Evolutionary conservation across 1,284 basidiomycete species (phyloP).

Genomic region (Apiotrichum porosum): DNA sequence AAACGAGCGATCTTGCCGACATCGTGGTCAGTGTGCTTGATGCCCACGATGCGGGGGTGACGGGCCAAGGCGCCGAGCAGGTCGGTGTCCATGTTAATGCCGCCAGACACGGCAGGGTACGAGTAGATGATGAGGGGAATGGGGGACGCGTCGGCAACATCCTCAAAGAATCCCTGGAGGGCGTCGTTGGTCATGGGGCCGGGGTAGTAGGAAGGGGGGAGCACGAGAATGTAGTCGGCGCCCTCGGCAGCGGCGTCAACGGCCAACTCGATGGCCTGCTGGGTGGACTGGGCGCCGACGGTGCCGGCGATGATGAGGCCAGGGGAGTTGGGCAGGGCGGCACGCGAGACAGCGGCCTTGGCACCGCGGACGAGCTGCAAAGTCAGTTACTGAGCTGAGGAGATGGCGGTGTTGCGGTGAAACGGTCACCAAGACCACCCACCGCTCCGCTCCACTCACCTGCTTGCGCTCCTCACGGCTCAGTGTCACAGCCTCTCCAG

Average conservation of each 20-base stretch:
- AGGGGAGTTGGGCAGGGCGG: conserved; percentile 9
- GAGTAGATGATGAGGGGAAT: conserved; percentile 38
- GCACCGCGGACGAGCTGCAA: conserved; percentile 28
- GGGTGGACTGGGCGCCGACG: conserved; percentile 29
- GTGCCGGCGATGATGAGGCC: conserved; percentile 31
- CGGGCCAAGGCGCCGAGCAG: conserved; percentile 24
- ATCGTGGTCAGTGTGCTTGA: conserved; percentile 43
- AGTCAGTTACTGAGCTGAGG: neutral
- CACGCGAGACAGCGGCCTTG: conserved; percentile 18
- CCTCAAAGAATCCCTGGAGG: conserved; percentile 27
- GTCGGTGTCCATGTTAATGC: conserved; percentile 37
- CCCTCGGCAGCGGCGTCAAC: conserved; percentile 26
- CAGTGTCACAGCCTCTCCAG: conserved; percentile 42
- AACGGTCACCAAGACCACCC: neutral
- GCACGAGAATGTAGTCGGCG: conserved; percentile 29
- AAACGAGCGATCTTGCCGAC: conserved; percentile 39
- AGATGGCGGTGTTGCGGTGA: neutral
- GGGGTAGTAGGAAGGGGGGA: conserved; percentile 34
- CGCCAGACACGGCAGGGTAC: conserved; percentile 33
- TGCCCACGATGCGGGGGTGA: conserved; percentile 38
- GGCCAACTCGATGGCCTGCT: conserved; percentile 23
- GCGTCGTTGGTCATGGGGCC: conserved; percentile 23
- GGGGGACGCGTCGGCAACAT: conserved; percentile 32
- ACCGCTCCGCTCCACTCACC: conserved; percentile 14
- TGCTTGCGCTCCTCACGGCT: conserved; percentile 32